Base-by-base conservation (phyloP, 164 flowering plant genomes). In the Stephania yunnanensis region DNA sequence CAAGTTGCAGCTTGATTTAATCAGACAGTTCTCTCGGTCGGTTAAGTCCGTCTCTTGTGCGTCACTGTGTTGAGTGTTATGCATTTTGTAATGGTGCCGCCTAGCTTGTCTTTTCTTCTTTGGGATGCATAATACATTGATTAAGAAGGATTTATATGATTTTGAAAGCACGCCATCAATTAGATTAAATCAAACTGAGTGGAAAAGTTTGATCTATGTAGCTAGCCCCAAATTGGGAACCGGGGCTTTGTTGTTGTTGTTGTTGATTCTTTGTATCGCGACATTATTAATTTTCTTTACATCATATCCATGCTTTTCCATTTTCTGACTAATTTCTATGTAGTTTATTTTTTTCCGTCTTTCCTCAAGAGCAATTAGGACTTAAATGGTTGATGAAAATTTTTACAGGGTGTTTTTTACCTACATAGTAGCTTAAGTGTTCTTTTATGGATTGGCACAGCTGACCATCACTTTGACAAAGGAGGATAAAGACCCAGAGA, bases 401-500 rank as follows among this genome's bases (percentile, higher is more conserved):
- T 48, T 48, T 48, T 20, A 31, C 19, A 13, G 15, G 12, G 30
- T 25, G 5, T 22, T 66, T 58, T 44, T 42, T 20, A 55, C 25
- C 19, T 71, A 25, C n/a, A 7, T 25, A n/a, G 29, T 67, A 12
- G 22, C 25, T 36, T 45, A 12, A 73, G 25, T 25, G 17, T 9
- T 65, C 15, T 71, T 11, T 44, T 25, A 46, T 71, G 13, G 63
- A 55, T 55, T 55, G 17, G 13, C 25, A 29, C 87, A 95, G 98
- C 89, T 96, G 31, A 85, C 86, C 4, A 92, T 96, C 71, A 82
- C 83, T 68, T 84, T 96, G 42, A 82, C 70, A 52, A 90, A 88
- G 79, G 97, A 93, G 82, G 92, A 89, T 75, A 71, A 11, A 22
- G 91, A 89, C 80, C 88, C 91, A 68, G 93, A 85, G 77, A 92